These are phyloP conservation scores for Clavispora phyllophila DNA, from an alignment of 805 yeast genomes.

Conservation along the genomic window DNA sequence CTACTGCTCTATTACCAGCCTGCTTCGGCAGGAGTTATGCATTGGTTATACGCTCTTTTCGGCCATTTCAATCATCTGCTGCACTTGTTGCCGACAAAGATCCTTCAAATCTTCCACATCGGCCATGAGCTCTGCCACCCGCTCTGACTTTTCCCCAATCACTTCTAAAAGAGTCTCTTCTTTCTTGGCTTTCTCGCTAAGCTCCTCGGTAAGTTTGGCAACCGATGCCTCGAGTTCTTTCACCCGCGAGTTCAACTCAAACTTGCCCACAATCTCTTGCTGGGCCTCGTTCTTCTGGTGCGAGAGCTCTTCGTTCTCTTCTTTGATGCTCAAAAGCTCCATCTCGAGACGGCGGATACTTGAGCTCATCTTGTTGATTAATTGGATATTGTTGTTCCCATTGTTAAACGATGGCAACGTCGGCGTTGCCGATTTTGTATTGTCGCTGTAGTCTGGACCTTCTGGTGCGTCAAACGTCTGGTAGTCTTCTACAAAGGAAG, in stretches of 20 bases:
- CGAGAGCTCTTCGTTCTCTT: slow-evolving; percentile 51
- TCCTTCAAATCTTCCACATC: slow-evolving; percentile 89
- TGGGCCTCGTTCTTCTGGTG: slow-evolving; percentile 63
- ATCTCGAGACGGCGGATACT: slow-evolving; percentile 76
- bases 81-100: slow-evolving; percentile 76
- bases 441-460: slow-evolving; percentile 2
- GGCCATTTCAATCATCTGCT: slow-evolving; percentile 51
- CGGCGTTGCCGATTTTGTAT: slow-evolving; percentile 7
- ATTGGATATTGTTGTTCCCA: slow-evolving; percentile 42
- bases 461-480: slow-evolving; percentile 11
- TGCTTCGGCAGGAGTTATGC: not conserved
- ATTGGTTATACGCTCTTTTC: not conserved
- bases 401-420: slow-evolving; percentile 8
- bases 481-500: not conserved
- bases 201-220: slow-evolving; percentile 18
- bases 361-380: slow-evolving; percentile 69
- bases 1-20: not conserved
- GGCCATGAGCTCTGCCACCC: slow-evolving; percentile 76
- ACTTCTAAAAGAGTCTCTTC: slow-evolving; percentile 60
- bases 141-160: slow-evolving; percentile 84
- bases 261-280: slow-evolving; percentile 53
- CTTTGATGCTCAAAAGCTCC: slow-evolving; percentile 62
- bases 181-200: slow-evolving; percentile 32
- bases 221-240: slow-evolving; percentile 27
- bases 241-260: slow-evolving; percentile 22